Percentiles rank a stretch among this genome's conserved stretches.
Conservation (phyloP, 306 rosid genomes). For the Cucumis hystrix region DNA sequence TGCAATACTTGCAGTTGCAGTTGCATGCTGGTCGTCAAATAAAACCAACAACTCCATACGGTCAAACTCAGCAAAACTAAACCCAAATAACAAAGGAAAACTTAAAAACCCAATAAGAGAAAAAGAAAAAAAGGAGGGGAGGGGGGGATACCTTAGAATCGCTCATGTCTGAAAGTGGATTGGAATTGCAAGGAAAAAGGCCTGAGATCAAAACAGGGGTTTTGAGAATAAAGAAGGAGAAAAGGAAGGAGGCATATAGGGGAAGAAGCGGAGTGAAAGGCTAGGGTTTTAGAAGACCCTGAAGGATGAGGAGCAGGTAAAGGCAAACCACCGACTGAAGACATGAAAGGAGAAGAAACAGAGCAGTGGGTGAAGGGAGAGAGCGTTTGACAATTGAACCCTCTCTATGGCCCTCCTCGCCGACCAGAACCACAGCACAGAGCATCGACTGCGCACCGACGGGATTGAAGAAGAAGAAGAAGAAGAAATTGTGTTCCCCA, state of each 20-base stretch:
- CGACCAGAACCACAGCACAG: constrained; percentile 5
- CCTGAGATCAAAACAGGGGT: constrained; percentile 10
- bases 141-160: constrained; percentile 60
- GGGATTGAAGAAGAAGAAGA: not conserved
- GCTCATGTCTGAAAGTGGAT: constrained; percentile 30
- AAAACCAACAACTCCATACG: not conserved
- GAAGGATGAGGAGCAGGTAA: constrained; percentile 30
- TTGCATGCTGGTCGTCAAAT: not conserved
- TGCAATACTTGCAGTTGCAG: not conserved
- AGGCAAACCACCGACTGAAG: constrained; percentile 45
- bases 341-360: constrained; percentile 58
- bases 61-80: not conserved
- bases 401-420: constrained; percentile 37
- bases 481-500: not conserved
- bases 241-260: constrained; percentile 19
- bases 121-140: not conserved
- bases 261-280: constrained; percentile 24
- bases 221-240: not conserved
- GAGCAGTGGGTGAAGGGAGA: constrained; percentile 30
- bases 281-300: constrained; percentile 71
- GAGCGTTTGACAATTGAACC: constrained; percentile 47
- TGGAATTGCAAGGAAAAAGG: constrained; percentile 13
- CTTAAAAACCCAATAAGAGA: not conserved
- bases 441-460: constrained; percentile 23
- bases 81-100: not conserved